Conservation (phyloP, 176 grass and related monocot genomes). For the Phyllostachys edulis region DNA sequence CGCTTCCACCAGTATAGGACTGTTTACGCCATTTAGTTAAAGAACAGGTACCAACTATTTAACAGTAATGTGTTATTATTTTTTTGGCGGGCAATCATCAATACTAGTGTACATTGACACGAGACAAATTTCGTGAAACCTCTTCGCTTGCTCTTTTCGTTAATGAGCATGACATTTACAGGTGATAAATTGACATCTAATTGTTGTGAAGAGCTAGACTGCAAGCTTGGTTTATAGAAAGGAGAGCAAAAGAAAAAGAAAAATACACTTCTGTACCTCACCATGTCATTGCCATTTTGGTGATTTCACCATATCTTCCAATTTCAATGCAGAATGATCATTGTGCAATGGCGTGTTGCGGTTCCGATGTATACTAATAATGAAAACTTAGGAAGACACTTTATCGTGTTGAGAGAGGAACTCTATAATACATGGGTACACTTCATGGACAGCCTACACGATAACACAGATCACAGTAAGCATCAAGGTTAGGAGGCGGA, state of each 20-base stretch:
- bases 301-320: background rate
- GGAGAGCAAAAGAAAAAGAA: background rate
- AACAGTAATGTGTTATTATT: background rate
- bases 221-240: constrained; percentile 11
- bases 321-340: background rate
- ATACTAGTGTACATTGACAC: background rate
- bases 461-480: constrained; percentile 16
- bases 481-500: background rate
- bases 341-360: background rate
- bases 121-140: background rate
- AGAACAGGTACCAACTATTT: background rate
- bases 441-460: constrained; percentile 83
- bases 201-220: background rate
- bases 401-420: constrained; percentile 86
- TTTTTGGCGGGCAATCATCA: background rate
- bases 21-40: background rate
- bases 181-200: background rate
- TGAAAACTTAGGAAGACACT: constrained; percentile 36
- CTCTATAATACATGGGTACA: constrained; percentile 86
- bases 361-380: background rate
- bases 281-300: background rate
- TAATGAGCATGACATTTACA: background rate
- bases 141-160: background rate
- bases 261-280: background rate
- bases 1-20: background rate